These are phyloP conservation scores for Diophrys appendiculata DNA, from an alignment of 73 alveolate genomes.

Conservation along the genomic window DNA sequence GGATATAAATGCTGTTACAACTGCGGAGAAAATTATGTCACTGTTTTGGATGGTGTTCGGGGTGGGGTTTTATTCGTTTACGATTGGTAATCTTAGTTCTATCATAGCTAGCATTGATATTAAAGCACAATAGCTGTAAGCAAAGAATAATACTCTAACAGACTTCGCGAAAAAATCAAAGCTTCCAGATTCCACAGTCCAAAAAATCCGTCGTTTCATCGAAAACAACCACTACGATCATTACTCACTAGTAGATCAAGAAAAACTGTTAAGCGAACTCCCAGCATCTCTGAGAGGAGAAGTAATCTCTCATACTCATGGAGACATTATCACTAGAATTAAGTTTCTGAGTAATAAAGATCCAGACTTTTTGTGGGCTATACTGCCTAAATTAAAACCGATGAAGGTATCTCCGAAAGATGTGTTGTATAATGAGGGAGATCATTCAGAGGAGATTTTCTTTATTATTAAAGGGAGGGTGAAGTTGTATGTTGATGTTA, in stretches of 20 bases:
- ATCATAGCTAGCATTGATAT: slow-evolving; percentile 50
- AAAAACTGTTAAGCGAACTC: slow-evolving; percentile 62
- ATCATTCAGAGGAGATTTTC: slow-evolving; percentile 73
- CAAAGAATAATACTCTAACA: slow-evolving; percentile 65
- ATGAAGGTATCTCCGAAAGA: slow-evolving; percentile 62
- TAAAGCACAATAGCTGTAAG: slow-evolving; percentile 35
- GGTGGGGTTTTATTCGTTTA: slow-evolving; percentile 80
- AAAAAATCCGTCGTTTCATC: slow-evolving; percentile 54
- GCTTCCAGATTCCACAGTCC: slow-evolving; percentile 51
- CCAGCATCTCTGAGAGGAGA: slow-evolving; percentile 77
- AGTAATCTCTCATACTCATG: slow-evolving; percentile 75
- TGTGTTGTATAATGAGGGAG: slow-evolving; percentile 60
- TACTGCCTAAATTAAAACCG: slow-evolving; percentile 73
- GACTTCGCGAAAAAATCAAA: slow-evolving; percentile 76
- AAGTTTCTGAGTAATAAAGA: slow-evolving; percentile 68
- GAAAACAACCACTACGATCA: slow-evolving; percentile 51
- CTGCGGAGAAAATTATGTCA: slow-evolving; percentile 67
- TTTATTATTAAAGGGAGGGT: slow-evolving; percentile 76
- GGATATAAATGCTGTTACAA: slow-evolving; percentile 66
- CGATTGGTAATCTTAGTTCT: slow-evolving; percentile 72
- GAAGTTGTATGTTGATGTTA: slow-evolving; percentile 40
- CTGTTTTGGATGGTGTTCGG: slow-evolving; percentile 76
- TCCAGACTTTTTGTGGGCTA: slow-evolving; percentile 62
- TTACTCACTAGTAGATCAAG: slow-evolving; percentile 35
- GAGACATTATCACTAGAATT: slow-evolving; percentile 68